Percentiles rank a stretch among this genome's conserved stretches.
These are phyloP conservation scores for Eudorina sp. DNA, from an alignment of 139 green algal species.

Conservation along the genomic window DNA sequence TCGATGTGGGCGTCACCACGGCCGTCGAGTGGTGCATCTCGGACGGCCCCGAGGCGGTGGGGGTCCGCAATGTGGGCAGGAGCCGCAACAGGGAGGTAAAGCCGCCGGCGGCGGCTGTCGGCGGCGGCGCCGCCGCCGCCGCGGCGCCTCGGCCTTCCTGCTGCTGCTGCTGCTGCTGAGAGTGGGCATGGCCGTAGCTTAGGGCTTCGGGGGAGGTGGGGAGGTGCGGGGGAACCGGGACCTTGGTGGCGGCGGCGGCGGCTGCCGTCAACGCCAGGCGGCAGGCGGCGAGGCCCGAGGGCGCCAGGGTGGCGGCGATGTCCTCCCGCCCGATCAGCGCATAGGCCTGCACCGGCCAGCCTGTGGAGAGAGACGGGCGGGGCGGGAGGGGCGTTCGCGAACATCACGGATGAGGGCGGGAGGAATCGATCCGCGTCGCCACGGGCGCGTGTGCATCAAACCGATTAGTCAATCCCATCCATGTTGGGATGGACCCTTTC, in stretches of 20 bases:
- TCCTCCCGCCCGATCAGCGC: constrained; percentile 88
- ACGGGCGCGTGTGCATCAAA: too few relatives aligned
- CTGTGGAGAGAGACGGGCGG: constrained; percentile 31
- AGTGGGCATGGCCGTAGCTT: too few relatives aligned
- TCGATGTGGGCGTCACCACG: not conserved
- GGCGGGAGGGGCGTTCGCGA: not conserved
- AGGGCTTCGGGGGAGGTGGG: too few relatives aligned
- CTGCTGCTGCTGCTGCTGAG: constrained; percentile 2
- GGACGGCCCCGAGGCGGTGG: not conserved
- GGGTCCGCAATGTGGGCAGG: constrained; percentile 16
- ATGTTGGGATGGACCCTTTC: too few relatives aligned
- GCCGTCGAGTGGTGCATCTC: not conserved
- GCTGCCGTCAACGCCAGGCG: not conserved
- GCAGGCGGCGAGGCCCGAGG: constrained; percentile 26
- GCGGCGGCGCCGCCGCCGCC: not conserved
- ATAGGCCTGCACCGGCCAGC: constrained; percentile 88
- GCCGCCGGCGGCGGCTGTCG: not conserved
- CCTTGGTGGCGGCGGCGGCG: not conserved
- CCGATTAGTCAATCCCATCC: too few relatives aligned
- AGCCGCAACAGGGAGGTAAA: constrained; percentile 30
- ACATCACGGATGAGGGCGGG: too few relatives aligned
- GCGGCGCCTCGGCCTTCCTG: not conserved
- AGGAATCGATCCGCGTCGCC: too few relatives aligned
- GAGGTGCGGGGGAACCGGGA: not conserved
- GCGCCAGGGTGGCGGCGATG: constrained; percentile 80